phyloP scores from a whole-genome alignment of 371 early-diverging fungal genomes.

The Haplosporangium sp. region DNA sequence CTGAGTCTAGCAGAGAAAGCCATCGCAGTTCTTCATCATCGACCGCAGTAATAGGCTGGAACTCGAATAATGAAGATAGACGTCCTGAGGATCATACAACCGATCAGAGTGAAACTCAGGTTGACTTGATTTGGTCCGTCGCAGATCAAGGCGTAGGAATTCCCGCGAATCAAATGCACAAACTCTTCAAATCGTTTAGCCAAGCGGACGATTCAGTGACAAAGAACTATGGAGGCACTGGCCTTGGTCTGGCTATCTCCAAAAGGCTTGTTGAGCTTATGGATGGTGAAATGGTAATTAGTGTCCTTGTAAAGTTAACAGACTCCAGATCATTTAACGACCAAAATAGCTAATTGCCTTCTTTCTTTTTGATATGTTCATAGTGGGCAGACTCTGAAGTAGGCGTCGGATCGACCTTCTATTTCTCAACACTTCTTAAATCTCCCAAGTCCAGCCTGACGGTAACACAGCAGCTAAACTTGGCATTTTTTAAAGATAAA shows the following conservation, averaged over 20 bases:
- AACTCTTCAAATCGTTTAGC: constrained; percentile 71
- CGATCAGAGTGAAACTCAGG: background rate
- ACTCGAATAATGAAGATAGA: background rate
- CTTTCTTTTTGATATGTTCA: background rate
- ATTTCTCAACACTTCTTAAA: constrained; percentile 37
- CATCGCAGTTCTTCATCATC: background rate
- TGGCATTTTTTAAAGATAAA: constrained; percentile 50
- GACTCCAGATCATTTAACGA: too few species aligned
- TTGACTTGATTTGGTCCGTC: background rate
- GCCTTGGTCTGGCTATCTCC: constrained; percentile 69
- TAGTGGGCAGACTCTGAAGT: constrained; percentile 53
- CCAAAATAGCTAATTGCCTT: background rate
- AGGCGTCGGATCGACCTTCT: constrained; percentile 53
- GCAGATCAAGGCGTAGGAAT: constrained; percentile 74
- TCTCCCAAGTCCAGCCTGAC: constrained; percentile 36
- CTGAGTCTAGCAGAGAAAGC: background rate
- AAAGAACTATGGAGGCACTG: constrained; percentile 64
- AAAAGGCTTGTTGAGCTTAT: constrained; percentile 67
- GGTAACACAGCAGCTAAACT: constrained; percentile 40
- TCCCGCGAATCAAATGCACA: constrained; percentile 61
- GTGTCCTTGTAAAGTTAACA: too few species aligned
- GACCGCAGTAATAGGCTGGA: background rate
- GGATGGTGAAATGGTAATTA: constrained; percentile 64
- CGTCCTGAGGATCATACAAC: background rate
- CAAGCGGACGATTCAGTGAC: constrained; percentile 73